Base-by-base conservation (phyloP, 495 filamentous ascomycete species). In the Penicillium steckii region DNA sequence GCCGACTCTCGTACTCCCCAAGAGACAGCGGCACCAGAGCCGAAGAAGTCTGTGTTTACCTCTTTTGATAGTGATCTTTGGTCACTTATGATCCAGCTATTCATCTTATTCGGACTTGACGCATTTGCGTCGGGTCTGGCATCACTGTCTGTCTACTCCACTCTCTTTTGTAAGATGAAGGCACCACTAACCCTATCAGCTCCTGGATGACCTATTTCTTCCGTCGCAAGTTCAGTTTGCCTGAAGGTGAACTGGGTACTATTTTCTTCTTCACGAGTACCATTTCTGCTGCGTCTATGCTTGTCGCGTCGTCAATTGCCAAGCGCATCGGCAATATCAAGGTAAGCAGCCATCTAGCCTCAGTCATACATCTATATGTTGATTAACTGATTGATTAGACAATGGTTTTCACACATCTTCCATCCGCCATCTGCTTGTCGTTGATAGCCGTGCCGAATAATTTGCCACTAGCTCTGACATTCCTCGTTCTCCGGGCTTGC, bases 351-450 rank as follows among this genome's bases (percentile, higher is more conserved):
- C 30, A 27, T 18, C 21, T 21, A 2, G 23, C 44, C 24, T n/a
- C 8, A 25, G 4, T 17, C 17, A n/a, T n/a, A 7, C 3, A 9
- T 6, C 18, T 22, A 13, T 42, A 32, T 33, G 6, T 27, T 13
- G 4, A 23, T 50, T 65, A 42, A 56, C 24, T 10, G 15, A 30
- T 23, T 10, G 13, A 7, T 29, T 49, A 81, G 71, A 90, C 89
- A 7, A 95, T 95, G 89, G 88, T 93, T 24, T 90, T 90, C 59
- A 91, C 89, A 2, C 89, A 94, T 59, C 78, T 89, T 7, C 90
- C 90, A 1, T 90, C 87, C 1, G 80, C 88, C 7, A 71, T 91
- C 40, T 85, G 86, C 50, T 80, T 94, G 1, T 71, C 84, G 9
- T 60, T 92, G 23, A 85, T 95, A 46, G 83, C 87, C 0, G 56